A percentile compares a stretch with the other conserved stretches of the same genome.
phyloP scores from a whole-genome alignment of 2,329 filamentous ascomycete species.

The Aspergillus neoniger region DNA sequence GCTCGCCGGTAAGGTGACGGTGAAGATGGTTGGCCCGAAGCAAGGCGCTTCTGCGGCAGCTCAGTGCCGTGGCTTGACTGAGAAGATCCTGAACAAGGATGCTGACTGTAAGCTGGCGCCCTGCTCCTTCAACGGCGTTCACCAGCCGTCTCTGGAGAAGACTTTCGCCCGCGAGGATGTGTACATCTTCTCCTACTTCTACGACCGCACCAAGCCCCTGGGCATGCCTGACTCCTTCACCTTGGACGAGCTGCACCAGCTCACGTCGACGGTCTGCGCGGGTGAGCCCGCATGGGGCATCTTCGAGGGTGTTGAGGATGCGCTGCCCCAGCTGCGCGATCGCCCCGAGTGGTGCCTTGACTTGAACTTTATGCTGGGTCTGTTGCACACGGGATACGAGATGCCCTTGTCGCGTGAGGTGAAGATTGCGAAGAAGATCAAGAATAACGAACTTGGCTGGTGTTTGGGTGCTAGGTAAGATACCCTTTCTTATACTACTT shows the following conservation, averaged over 20 bases:
- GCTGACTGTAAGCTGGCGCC: conserved; percentile 76
- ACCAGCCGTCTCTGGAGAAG: conserved; percentile 88
- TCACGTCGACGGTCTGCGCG: conserved; percentile 80
- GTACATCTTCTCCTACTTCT: conserved; percentile 98
- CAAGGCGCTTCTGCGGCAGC: conserved; percentile 66
- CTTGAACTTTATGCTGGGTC: conserved; percentile 91
- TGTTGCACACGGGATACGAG: conserved; percentile 94
- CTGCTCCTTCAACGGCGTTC: conserved; percentile 98
- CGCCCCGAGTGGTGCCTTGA: conserved; percentile 92
- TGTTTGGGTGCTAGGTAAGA: conserved; percentile 93
- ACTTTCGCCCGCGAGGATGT: conserved; percentile 90
- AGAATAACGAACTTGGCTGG: conserved; percentile 95
- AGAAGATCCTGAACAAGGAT: conserved; percentile 89
- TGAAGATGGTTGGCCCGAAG: conserved; percentile 86
- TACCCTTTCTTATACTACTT: conserved; percentile 5
- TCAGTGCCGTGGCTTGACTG: conserved; percentile 85
- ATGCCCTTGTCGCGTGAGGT: conserved; percentile 97
- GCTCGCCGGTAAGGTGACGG: conserved; percentile 64
- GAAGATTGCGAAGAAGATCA: conserved; percentile 98
- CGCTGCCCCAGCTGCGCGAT: conserved; percentile 75
- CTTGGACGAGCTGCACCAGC: conserved; percentile 81
- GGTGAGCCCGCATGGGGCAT: conserved; percentile 77
- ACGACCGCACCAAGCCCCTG: conserved; percentile 86
- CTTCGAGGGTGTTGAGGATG: conserved; percentile 74
- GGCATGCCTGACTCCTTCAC: conserved; percentile 99